These are phyloP conservation scores for Acer campestre DNA, from an alignment of 345 rosid species.

Conservation along the genomic window DNA sequence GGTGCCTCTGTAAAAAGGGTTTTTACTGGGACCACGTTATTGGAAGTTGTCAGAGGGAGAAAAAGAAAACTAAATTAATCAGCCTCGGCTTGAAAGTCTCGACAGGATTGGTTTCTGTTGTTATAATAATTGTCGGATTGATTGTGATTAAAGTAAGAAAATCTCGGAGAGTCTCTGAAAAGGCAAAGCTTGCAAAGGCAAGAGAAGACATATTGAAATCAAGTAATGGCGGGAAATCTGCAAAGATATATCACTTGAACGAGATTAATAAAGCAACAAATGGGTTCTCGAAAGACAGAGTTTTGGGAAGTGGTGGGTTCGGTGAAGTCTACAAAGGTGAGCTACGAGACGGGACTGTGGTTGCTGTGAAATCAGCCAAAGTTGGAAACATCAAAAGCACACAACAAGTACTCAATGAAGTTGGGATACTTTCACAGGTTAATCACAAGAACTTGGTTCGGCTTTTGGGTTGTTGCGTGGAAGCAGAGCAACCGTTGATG, in stretches of 20 bases:
- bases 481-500: conserved; percentile 59
- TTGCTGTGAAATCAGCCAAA: conserved; percentile 64
- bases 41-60: conserved; percentile 41
- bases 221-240: conserved; percentile 45
- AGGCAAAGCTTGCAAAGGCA: conserved; percentile 43
- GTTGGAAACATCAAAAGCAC: conserved; percentile 69
- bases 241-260: conserved; percentile 48
- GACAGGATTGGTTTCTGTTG: conserved; percentile 32
- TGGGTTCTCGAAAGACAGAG: conserved; percentile 42
- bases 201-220: conserved; percentile 53
- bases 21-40: conserved; percentile 41
- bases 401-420: conserved; percentile 65
- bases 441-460: conserved; percentile 66
- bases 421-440: conserved; percentile 65
- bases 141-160: conserved; percentile 24
- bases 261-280: conserved; percentile 59
- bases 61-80: conserved; percentile 18
- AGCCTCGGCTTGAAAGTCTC: conserved; percentile 36
- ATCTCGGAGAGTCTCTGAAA: conserved; percentile 17
- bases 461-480: conserved; percentile 63
- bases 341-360: conserved; percentile 50
- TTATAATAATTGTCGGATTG: conserved; percentile 19
- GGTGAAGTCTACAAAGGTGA: conserved; percentile 69
- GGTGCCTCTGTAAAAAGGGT: conserved; percentile 52
- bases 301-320: conserved; percentile 63